Base-by-base conservation (phyloP, 768 basidiomycete genomes). In the Guyanaporus albipodus region DNA sequence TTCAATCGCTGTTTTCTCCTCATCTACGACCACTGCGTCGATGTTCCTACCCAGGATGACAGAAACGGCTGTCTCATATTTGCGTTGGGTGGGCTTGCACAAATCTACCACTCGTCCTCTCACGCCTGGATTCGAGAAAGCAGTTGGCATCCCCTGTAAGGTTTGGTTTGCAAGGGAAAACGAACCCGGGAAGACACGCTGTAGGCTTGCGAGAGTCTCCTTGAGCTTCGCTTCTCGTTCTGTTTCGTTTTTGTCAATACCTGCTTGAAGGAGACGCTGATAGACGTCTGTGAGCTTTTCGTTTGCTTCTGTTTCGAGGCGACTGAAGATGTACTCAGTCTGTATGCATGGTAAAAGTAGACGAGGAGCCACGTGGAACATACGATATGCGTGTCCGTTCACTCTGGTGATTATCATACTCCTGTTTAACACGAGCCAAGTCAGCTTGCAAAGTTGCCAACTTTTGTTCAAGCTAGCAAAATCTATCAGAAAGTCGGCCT, bases 1-100 rank as follows among this genome's bases (percentile, higher is more conserved):
- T 56, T 94, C 91, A 46, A 98, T 96, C 2, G 91, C 96, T 2
- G 90, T 94, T 68, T 90, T 92, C 71, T 98, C 94, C 60, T 91
- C 87, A 59, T 99, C 95, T 1, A 98, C 94, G 8, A 99, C 91
- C 45, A 99, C 80, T 1, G 93, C 89, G 59, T 98, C 96, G 46
- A 93, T 87, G 61, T 98, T 93, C 42, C 95, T 78, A 0, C 96
- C 96, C 2, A 99, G 77, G 19, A 97, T 83, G 26, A 93, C 91
- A 1, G 88, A 83, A 11, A 99, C 89, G 0, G 96, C 91, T 0
- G 80, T 80, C 62, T 96, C 89, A 61, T 95, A 98, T 67, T 95
- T 95, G 44, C 87, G 78, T 43, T 86, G 83, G 2, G 88, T 90
- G 6, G 96, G 95, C 62, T 95, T 92, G 72, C 95, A 98, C 7